Conservation (phyloP, 768 basidiomycete genomes). For the Pleurotus giganteus region DNA sequence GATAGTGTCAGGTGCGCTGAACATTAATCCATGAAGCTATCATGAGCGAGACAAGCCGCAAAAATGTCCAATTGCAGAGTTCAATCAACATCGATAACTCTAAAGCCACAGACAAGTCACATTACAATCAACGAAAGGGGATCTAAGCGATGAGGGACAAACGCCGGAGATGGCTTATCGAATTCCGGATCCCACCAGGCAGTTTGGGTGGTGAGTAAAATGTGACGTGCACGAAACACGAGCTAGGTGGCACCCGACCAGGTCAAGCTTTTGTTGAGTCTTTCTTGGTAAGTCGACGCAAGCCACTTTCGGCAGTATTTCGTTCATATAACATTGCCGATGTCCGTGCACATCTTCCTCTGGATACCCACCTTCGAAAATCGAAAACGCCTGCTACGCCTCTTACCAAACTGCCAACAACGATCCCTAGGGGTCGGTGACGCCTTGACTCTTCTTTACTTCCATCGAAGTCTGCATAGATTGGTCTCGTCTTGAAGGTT, state of each 20-base stretch:
- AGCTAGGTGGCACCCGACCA: background rate
- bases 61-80: background rate
- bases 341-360: background rate
- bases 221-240: background rate
- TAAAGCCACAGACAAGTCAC: too few species aligned
- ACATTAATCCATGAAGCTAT: too few species aligned
- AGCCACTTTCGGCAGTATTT: background rate
- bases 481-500: background rate
- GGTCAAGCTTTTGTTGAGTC: background rate
- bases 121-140: background rate
- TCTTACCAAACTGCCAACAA: background rate
- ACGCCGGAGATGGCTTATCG: background rate
- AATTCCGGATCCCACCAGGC: background rate
- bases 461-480: background rate
- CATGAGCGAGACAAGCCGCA: too few species aligned
- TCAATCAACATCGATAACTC: background rate
- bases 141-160: background rate
- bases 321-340: background rate
- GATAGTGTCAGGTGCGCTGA: too few species aligned
- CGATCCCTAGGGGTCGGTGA: background rate
- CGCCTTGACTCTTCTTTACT: background rate
- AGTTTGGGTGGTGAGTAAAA: background rate
- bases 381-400: background rate
- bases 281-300: background rate
- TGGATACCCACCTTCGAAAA: background rate